Evolutionary conservation across 108 stramenopile genomes (phyloP).

Genomic region (Nitzschia sp.): DNA sequence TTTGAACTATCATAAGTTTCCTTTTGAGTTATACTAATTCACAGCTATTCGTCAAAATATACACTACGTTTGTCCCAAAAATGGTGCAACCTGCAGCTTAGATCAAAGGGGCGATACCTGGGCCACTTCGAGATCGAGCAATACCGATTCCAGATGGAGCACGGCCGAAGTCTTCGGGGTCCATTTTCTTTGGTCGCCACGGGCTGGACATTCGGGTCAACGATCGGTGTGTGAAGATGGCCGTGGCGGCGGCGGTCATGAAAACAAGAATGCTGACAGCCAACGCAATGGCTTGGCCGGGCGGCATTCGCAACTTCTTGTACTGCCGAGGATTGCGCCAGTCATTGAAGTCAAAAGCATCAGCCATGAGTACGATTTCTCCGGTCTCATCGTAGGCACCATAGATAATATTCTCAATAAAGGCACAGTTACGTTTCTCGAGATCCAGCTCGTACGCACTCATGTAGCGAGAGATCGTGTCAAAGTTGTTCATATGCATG

Average conservation of each 20-base stretch:
- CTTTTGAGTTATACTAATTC: slow-evolving; percentile 4
- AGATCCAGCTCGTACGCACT: slow-evolving; percentile 23
- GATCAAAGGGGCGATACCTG: slow-evolving; percentile 21
- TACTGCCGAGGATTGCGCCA: slow-evolving; percentile 39
- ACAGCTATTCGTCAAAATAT: too few relatives aligned
- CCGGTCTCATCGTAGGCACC: slow-evolving; percentile 50
- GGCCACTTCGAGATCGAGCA: slow-evolving; percentile 40
- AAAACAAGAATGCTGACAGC: slow-evolving; percentile 23
- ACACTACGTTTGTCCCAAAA: too few relatives aligned
- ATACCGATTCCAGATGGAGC: slow-evolving; percentile 44
- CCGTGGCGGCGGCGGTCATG: slow-evolving; percentile 23
- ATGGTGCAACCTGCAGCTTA: too few relatives aligned
- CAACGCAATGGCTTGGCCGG: slow-evolving; percentile 27
- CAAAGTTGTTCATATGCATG: slow-evolving; percentile 32
- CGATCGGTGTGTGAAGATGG: slow-evolving; percentile 25
- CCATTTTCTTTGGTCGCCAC: slow-evolving; percentile 24
- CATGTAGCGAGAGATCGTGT: slow-evolving; percentile 27
- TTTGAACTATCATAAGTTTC: not conserved
- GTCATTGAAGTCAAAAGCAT: slow-evolving; percentile 21
- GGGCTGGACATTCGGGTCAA: slow-evolving; percentile 22
- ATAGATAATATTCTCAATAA: slow-evolving; percentile 46
- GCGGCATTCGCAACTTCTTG: slow-evolving; percentile 33
- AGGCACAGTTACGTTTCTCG: slow-evolving; percentile 40
- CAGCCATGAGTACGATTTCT: slow-evolving; percentile 29
- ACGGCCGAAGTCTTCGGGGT: slow-evolving; percentile 22